Evolutionary conservation across 1,284 basidiomycete species (phyloP), one percentile per base, ranked within the genome.

Genomic region (Dichomitus squalens): DNA sequence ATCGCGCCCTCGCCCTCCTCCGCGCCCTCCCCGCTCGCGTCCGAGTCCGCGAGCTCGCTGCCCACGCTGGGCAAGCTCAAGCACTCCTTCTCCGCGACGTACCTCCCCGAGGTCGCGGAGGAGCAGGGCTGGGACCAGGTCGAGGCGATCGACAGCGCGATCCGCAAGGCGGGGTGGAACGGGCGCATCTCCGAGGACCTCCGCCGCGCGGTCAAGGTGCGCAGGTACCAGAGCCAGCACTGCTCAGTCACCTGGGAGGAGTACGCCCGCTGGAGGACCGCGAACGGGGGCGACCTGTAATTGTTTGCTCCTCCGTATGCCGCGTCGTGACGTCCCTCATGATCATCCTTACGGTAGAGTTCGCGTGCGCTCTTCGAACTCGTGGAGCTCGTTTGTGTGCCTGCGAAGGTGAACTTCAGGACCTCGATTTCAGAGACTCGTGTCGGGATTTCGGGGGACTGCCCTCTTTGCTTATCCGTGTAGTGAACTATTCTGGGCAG

Each of bases 51-150:
- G 61, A 73, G 88, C 7, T 81, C 79, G 61, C 73, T 89, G 47
- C 82, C 85, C 29, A 69, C 69, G 33, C 79, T 79, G 53, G 64
- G 84, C 43, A 75, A 76, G 18, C 79, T 81, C 47, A 83, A 75
- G 67, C 82, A 84, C 55, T 78, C 79, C 3, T 87, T 97, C 64
- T 86, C 86, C 3, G 96, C 96, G 2, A 96, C 93, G 0, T 99
- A 97, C 73, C 82, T 99, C n/a, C 96, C 96, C 3, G 90, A 98
- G 59, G 90, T 99, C 52, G 89, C 92, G 39, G 84, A 88, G 0
- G 94, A 94, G 49, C 96, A 98, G 74, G 95, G 93, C 3, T 99
- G 96, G 96, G 85, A 87, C 57, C 91, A 92, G 79, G 77, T 88
- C 52, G 92, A 97, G 70, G 89, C 96, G 1, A 78, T 99, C 41